Conservation (phyloP, 2,329 filamentous ascomycete genomes). For the Phoma sp. region DNA sequence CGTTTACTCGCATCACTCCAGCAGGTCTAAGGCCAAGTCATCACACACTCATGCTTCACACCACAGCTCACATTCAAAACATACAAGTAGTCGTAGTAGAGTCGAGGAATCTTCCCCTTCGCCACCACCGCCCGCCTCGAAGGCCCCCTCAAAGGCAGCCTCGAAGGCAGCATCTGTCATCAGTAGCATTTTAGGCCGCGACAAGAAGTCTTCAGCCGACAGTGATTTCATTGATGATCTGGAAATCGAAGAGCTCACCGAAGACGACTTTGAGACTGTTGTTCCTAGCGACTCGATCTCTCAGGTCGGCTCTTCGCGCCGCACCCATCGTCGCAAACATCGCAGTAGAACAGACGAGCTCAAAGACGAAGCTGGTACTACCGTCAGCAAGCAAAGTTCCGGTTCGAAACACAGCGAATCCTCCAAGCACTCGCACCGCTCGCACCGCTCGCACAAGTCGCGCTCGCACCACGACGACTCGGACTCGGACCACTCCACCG, state of each 20-base stretch:
- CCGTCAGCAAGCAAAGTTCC: conserved; percentile 38
- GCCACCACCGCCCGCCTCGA: conserved; percentile 30
- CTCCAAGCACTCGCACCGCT: conserved; percentile 31
- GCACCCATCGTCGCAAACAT: conserved; percentile 40
- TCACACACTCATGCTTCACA: conserved; percentile 35
- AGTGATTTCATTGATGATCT: conserved; percentile 45
- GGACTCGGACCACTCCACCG: conserved; percentile 27
- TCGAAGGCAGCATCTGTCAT: conserved; percentile 43
- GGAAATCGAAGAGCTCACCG: conserved; percentile 42
- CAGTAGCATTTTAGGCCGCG: conserved; percentile 47
- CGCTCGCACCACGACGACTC: conserved; percentile 15
- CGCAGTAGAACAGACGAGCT: conserved; percentile 22
- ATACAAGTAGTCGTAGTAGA: conserved; percentile 33
- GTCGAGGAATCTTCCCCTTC: conserved; percentile 32
- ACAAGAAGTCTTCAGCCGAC: conserved; percentile 37
- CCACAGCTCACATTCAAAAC: conserved; percentile 34
- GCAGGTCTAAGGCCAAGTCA: conserved; percentile 43
- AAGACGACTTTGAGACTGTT: conserved; percentile 53
- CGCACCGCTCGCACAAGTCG: conserved; percentile 36
- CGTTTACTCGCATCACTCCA: conserved; percentile 43
- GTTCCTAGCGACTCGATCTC: conserved; percentile 58
- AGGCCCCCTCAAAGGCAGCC: conserved; percentile 26
- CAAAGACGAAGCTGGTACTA: conserved; percentile 23
- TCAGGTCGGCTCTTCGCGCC: conserved; percentile 41
- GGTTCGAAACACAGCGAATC: conserved; percentile 32